These are phyloP conservation scores for Hypericum perforatum DNA, from an alignment of 345 rosid genomes.

Conservation along the genomic window DNA sequence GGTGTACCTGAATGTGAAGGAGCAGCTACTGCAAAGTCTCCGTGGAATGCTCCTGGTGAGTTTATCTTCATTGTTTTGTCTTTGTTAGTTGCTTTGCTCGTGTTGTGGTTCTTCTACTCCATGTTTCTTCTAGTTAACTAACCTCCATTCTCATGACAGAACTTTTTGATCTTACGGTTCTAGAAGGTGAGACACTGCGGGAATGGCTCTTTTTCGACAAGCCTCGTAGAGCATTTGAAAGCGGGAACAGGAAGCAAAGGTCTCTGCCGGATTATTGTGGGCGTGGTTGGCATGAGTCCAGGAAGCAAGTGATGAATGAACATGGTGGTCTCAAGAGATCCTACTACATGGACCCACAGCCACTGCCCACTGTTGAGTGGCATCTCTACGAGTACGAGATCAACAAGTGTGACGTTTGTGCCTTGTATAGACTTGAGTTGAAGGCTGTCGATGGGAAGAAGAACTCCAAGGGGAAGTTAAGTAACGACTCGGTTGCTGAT, in stretches of 20 bases:
- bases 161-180: slow-evolving; percentile 54
- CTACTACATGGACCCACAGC: slow-evolving; percentile 96
- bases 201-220: slow-evolving; percentile 93
- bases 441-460: slow-evolving; percentile 50
- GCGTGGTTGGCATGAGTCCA: slow-evolving; percentile 92
- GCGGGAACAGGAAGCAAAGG: slow-evolving; percentile 89
- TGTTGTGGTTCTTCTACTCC: neutral
- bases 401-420: slow-evolving; percentile 37
- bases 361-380: slow-evolving; percentile 59
- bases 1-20: slow-evolving; percentile 89
- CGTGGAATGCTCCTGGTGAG: slow-evolving; percentile 82
- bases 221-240: slow-evolving; percentile 80
- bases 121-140: slow-evolving; percentile 7
- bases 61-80: neutral
- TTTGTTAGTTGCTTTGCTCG: neutral
- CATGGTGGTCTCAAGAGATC: slow-evolving; percentile 73
- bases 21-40: slow-evolving; percentile 67
- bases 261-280: slow-evolving; percentile 81
- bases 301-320: slow-evolving; percentile 73
- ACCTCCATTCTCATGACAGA: slow-evolving; percentile 32
- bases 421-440: slow-evolving; percentile 60
- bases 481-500: slow-evolving; percentile 61
- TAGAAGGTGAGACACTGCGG: slow-evolving; percentile 58
- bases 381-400: slow-evolving; percentile 73
- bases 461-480: slow-evolving; percentile 47